These are phyloP conservation scores for Candida endomychidarum DNA, from an alignment of 805 yeast species.

Conservation along the genomic window DNA sequence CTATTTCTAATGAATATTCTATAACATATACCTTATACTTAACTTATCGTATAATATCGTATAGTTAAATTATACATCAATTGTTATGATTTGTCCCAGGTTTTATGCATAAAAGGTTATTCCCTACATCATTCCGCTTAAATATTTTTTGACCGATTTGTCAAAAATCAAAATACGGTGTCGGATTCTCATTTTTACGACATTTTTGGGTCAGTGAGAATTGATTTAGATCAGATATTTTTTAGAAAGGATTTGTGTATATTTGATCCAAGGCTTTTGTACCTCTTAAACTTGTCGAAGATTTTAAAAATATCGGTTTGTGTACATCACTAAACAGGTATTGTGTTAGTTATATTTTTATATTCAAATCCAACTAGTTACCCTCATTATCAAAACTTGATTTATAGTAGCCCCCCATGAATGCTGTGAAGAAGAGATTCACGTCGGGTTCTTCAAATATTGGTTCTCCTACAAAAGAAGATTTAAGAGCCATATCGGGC, in stretches of 20 bases:
- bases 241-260: constrained; percentile 1
- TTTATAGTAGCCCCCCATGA: too few species aligned
- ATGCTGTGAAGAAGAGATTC: constrained; percentile 26
- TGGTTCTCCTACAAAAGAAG: constrained; percentile 14
- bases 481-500: constrained; percentile 5
- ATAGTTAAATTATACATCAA: not conserved
- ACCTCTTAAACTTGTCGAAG: too few species aligned
- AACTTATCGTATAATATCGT: too few species aligned
- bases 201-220: constrained; percentile 1
- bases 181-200: not conserved
- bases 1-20: too few species aligned
- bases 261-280: not conserved
- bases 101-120: too few species aligned
- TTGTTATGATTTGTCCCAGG: too few species aligned
- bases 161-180: constrained; percentile 5
- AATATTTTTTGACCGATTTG: constrained; percentile 1
- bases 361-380: too few species aligned
- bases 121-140: not conserved
- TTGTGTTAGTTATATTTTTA: too few species aligned
- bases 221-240: constrained; percentile 4
- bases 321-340: too few species aligned
- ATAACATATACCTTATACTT: too few species aligned
- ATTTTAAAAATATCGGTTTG: too few species aligned
- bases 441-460: constrained; percentile 18
- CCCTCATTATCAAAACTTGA: too few species aligned